phyloP scores from a whole-genome alignment of 2,329 filamentous ascomycete species.

The Phialocephala sp. region DNA sequence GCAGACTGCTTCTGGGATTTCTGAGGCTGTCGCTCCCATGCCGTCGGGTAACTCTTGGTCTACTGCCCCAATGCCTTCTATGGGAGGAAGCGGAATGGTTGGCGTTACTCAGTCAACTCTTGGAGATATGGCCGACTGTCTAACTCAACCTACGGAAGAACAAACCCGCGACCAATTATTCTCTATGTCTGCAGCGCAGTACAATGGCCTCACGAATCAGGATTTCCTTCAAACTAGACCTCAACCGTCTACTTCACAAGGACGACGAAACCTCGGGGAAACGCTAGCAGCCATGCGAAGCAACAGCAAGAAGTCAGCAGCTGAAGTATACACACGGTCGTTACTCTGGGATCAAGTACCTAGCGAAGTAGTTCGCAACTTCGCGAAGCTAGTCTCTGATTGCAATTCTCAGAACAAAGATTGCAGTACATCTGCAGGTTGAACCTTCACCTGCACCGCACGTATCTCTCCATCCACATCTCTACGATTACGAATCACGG shows the following conservation, averaged over 20 bases:
- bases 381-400: constrained; percentile 88
- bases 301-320: constrained; percentile 73
- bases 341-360: constrained; percentile 95
- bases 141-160: constrained; percentile 78
- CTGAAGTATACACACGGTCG: constrained; percentile 91
- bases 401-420: constrained; percentile 55
- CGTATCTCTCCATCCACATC: not conserved
- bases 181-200: constrained; percentile 83
- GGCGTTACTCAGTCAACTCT: constrained; percentile 64
- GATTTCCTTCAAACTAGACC: constrained; percentile 68
- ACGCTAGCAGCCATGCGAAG: constrained; percentile 79
- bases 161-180: constrained; percentile 90
- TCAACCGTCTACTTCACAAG: constrained; percentile 61
- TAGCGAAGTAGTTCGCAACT: constrained; percentile 87
- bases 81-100: constrained; percentile 51
- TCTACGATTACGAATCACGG: constrained; percentile 36
- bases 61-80: constrained; percentile 46
- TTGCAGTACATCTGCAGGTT: constrained; percentile 33
- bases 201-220: constrained; percentile 80
- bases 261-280: constrained; percentile 78
- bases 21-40: constrained; percentile 52
- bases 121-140: constrained; percentile 68
- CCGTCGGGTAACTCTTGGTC: constrained; percentile 58
- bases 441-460: constrained; percentile 20
- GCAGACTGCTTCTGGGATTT: constrained; percentile 49